Evolutionary conservation across 1,284 basidiomycete genomes (phyloP).

Genomic region (Naganishia sp.): DNA sequence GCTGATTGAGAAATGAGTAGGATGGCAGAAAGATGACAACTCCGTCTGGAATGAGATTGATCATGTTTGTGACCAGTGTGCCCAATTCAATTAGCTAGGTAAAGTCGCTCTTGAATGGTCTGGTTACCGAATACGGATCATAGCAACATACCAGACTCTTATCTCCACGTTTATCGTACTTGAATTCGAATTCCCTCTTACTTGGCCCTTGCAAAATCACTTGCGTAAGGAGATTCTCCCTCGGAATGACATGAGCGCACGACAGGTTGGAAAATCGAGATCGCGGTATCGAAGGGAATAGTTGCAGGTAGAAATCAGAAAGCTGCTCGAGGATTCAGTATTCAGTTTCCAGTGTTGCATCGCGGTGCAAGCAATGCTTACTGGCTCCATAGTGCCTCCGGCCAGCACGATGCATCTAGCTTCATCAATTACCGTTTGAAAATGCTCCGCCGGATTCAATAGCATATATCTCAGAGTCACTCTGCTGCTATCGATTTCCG

Average conservation of each 20-base stretch:
- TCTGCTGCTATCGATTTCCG: conserved; percentile 9
- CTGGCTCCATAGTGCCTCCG: conserved; percentile 97
- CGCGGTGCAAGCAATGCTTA: conserved; percentile 48
- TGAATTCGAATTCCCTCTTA: conserved; percentile 78
- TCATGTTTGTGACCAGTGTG: conserved; percentile 75
- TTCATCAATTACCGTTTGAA: conserved; percentile 74
- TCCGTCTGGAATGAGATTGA: conserved; percentile 76
- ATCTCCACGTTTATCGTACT: conserved; percentile 74
- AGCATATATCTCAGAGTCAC: conserved; percentile 86
- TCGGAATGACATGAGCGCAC: conserved; percentile 90
- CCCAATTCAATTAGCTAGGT: conserved; percentile 80
- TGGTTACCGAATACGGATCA: background rate
- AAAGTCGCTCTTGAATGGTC: background rate
- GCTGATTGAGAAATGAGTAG: conserved; percentile 75
- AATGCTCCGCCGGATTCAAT: conserved; percentile 88
- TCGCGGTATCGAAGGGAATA: conserved; percentile 69
- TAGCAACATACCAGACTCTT: conserved; percentile 60
- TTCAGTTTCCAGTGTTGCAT: background rate
- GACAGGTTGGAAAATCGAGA: conserved; percentile 76
- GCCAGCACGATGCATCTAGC: conserved; percentile 84
- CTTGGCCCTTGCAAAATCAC: conserved; percentile 76
- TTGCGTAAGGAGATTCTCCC: conserved; percentile 73
- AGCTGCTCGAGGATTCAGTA: conserved; percentile 60
- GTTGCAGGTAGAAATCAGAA: conserved; percentile 79
- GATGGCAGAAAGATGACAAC: conserved; percentile 94